Evolutionary conservation across 2,329 filamentous ascomycete species (phyloP), one percentile per base, ranked within the genome.

Genomic region (Neofusicoccum ribis): DNA sequence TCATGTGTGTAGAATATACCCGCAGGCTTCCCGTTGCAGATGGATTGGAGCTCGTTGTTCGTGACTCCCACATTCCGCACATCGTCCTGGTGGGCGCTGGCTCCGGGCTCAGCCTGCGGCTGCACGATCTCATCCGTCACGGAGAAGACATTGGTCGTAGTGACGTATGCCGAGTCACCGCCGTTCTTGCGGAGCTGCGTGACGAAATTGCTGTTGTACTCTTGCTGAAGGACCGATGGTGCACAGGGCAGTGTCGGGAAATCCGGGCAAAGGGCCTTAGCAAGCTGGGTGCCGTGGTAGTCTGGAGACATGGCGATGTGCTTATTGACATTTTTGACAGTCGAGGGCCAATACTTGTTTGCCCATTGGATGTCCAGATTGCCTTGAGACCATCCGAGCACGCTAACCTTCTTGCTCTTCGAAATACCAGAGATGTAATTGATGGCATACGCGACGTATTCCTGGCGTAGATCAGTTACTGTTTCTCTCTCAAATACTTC

Each of bases 401-500:
- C 74, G 17, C 77, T 75, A 5, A 84, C 74, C 15, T 81, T 77
- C 15, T 71, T 68, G 20, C 75, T 71, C 49, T 76, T 78, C 7
- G 47, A 51, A 67, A 84, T 73, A 37, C 72, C 76, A 36, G 76
- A 73, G 65, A 86, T 78, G 73, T 87, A 87, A 74, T 87, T 84
- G 66, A 87, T 83, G 4, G 85, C 84, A 71, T 88, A 86, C 2
- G 84, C 83, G 44, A 85, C 80, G 68, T 84, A 86, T 71, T 87
- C 85, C 3, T 51, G 12, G 12, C 27, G 23, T 2, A 27, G 14
- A 17, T 51, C 5, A 31, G 23, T 8, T 51, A 11, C 12, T 15
- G 15, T 23, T 36, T 5, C 23, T 15, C 12, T 12, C 12, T 12
- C 27, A 31, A 31, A 31, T 31, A 7, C 27, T 31, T 7, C 5